Evolutionary conservation across 1,284 basidiomycete genomes (phyloP), one percentile per base, ranked within the genome.

Genomic region (Ganoderma resinaceum): DNA sequence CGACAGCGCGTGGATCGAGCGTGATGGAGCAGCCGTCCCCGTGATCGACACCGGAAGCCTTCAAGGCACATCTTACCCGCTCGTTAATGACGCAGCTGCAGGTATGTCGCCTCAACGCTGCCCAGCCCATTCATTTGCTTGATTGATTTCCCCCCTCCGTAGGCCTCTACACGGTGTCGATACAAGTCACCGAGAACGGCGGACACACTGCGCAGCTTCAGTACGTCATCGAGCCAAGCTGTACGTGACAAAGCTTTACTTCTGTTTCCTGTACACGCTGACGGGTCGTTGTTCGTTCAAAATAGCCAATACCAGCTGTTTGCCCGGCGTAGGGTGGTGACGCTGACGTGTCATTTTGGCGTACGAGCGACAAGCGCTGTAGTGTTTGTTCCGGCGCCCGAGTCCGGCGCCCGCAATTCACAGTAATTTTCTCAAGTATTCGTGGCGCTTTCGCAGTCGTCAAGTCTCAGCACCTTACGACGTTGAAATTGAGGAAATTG

Each of bases 221-320:
- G 52, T 55, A 55, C 52, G 33, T 16, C 26, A 55, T 55, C 52
- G 26, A 31, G 52, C 52, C 52, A 3, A 55, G 52, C 52, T 55
- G 52, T 55, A 55, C 29, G 52, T 55, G 6, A 6, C 49, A 12
- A 26, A 23, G 16, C 49, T 16, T 52, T 6, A 26, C 49, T 6
- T 29, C 52, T 20, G 26, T 11, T 16, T 14, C 0, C 9, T 6
- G n/a, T 0, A 18, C 2, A 33, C 14, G 52, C 52, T 55, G 16
- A 55, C 52, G 2, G 16, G 26, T 9, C 12, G 16, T 26, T 8
- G 16, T 18, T 55, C 52, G 14, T 55, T 16, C 18, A 6, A 18
- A 16, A 33, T 14, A 55, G 52, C 52, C 29, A 33, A 55, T 29
- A 31, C 52, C 3, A 55, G 52, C 52, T 55, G 52, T 12, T 31